These are phyloP conservation scores for Aspergillus transmontanensis DNA, from an alignment of 2,329 filamentous ascomycete genomes.

Conservation along the genomic window DNA sequence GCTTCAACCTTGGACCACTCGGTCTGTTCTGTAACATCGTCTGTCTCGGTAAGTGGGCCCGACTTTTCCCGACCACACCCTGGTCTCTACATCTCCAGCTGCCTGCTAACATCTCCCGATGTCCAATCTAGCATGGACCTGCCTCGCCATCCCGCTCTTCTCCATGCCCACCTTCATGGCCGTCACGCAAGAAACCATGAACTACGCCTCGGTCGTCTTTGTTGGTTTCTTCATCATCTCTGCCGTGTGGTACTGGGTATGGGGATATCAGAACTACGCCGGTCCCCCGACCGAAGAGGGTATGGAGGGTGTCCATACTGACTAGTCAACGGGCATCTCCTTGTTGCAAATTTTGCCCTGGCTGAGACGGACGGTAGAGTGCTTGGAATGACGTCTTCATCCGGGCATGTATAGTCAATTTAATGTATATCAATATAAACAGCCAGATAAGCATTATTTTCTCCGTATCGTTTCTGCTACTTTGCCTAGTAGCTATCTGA, in stretches of 20 bases:
- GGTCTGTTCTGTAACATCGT: slow-evolving; percentile 66
- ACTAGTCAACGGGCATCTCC: background rate
- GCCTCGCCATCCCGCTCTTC: slow-evolving; percentile 71
- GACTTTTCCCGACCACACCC: background rate
- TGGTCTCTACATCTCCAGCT: background rate
- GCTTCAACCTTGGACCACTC: slow-evolving; percentile 59
- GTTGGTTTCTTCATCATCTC: slow-evolving; percentile 65
- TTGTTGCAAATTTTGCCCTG: background rate
- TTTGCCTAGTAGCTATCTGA: no score
- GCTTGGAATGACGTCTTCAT: background rate
- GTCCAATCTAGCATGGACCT: slow-evolving; percentile 55
- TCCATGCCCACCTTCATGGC: slow-evolving; percentile 59
- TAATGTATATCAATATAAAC: background rate
- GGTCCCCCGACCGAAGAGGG: slow-evolving; percentile 32
- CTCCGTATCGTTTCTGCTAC: no score
- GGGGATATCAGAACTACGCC: slow-evolving; percentile 64
- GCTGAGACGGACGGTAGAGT: background rate
- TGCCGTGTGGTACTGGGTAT: slow-evolving; percentile 67
- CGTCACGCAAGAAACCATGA: slow-evolving; percentile 62
- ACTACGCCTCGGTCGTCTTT: slow-evolving; percentile 77
- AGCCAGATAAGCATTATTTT: no score
- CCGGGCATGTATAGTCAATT: background rate
- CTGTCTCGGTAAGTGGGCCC: slow-evolving; percentile 58
- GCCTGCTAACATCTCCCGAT: background rate
- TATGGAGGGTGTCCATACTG: background rate